These are phyloP conservation scores for Clavariopsis aquatica DNA, from an alignment of 495 filamentous ascomycete genomes.

Conservation along the genomic window DNA sequence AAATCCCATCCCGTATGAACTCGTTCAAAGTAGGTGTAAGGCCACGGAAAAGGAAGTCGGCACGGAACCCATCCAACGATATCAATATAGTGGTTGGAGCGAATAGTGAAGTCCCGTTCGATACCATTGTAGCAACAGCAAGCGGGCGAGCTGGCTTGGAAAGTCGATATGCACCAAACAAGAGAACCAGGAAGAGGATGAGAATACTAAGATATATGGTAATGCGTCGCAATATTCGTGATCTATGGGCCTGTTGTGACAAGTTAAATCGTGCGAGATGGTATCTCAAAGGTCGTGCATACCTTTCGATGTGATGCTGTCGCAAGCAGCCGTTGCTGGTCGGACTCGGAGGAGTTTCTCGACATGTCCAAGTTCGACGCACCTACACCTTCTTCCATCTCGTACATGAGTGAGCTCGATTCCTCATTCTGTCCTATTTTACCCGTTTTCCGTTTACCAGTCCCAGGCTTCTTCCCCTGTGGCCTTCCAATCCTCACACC, in stretches of 20 bases:
- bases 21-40: constrained; percentile 79
- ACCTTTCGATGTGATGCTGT: constrained; percentile 22
- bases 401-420: constrained; percentile 35
- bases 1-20: constrained; percentile 81
- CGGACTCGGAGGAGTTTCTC: constrained; percentile 35
- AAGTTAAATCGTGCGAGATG: not conserved
- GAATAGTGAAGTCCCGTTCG: constrained; percentile 83
- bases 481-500: constrained; percentile 61
- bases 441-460: constrained; percentile 41
- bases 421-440: constrained; percentile 25
- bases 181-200: constrained; percentile 55
- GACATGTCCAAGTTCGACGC: constrained; percentile 25
- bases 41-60: constrained; percentile 82
- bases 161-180: constrained; percentile 58
- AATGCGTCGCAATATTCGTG: constrained; percentile 25
- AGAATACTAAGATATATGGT: constrained; percentile 45
- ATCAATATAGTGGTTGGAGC: constrained; percentile 90
- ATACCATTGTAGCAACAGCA: constrained; percentile 46
- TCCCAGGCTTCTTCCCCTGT: constrained; percentile 45
- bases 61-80: constrained; percentile 95
- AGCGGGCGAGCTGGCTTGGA: constrained; percentile 50
- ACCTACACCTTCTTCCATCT: constrained; percentile 47
- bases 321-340: constrained; percentile 26
- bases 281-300: not conserved
- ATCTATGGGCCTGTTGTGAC: constrained; percentile 9